Evolutionary conservation across 768 basidiomycete genomes (phyloP), one percentile per base, ranked within the genome.

Genomic region (Glaciozyma antarctica): DNA sequence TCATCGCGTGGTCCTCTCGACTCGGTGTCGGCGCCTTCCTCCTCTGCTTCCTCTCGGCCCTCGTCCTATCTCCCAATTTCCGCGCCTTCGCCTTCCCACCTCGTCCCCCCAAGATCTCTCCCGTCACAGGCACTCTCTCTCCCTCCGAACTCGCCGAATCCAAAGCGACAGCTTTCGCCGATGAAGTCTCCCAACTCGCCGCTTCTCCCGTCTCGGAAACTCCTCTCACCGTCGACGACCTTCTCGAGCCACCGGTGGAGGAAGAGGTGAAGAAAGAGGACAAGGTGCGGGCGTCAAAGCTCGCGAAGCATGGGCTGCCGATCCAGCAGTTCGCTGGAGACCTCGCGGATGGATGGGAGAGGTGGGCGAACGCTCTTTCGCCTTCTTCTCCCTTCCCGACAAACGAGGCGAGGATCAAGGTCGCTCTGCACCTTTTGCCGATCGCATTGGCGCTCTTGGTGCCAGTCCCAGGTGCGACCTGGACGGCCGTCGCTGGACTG

Each of bases 231-330:
- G 38, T 24, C n/a, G 38, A 41, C 21, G 38, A n/a, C 7, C 22
- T 41, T 38, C 34, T 38, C 38, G 34, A n/a, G 4, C 30, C 34
- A 32, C 6, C 41, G 16, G 24, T 22, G 34, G n/a, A 43, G 2
- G 24, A 45, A 7, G 17, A 28, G 43, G 17, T 8, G 43, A 32
- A 44, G 24, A 47, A 58, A 26, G 21, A 58, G 57, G 45, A 43
- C 28, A 44, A 47, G n/a, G 57, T 12, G 12, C 28, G 32, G 17
- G 32, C 9, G 19, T 19, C 28, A 2, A 32, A 38, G 32, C 57
- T 58, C 24, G 57, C 57, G 28, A 58, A 58, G 17, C 24, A 32
- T 21, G 57, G 57, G 9, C 26, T 58, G 3, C 57, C 57, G 26
- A 28, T 58, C 15, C 57, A 58, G 24, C 24, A 5, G 24, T 21